Evolutionary conservation across 2,329 filamentous ascomycete genomes (phyloP), one percentile per base, ranked within the genome.

Genomic region (Hymenoscyphus occultus): DNA sequence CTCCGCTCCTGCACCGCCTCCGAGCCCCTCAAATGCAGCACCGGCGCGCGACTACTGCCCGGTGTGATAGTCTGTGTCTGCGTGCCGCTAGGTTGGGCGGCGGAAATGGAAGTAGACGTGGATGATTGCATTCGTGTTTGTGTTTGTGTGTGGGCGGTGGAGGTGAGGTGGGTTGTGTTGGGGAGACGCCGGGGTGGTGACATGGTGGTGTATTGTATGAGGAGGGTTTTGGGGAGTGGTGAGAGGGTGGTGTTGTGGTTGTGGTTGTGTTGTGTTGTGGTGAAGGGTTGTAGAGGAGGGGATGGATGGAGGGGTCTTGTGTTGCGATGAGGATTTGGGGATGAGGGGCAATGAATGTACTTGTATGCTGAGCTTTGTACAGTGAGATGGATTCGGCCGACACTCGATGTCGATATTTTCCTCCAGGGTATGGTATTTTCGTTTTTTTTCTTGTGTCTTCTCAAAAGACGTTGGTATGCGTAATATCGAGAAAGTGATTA

Each of bases 21-120:
- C 5, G 71, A 73, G n/a, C 74, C 74, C 32, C 74, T 63, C 10
- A 76, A 62, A 56, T 70, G 71, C 1, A 76, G 51, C 5, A 76
- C 70, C 0, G 74, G 64, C n/a, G 19, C 28, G 14, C 28, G 32
- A 6, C 13, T 14, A 56, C 9, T 19, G 3, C 19, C 28, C 3
- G 22, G 22, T 5, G 7, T 10, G 16, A 56, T 35, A 7, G 54
- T 56, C 28, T 56, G 54, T 28, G 54, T 56, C 22, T 56, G 54
- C 28, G 54, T 56, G 12, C 10, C 16, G 12, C 28, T 32, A 2
- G 54, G 13, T 56, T 56, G 54, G 9, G 54, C 28, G 12, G 12
- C 5, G 12, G 54, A n/a, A 19, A 2, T 22, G 51, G n/a, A n/a
- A 7, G 22, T 1, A 1, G 22, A 22, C 1, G 22, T 1, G 22